These are phyloP conservation scores for Cryoendolithus antarcticus DNA, from an alignment of 2,329 filamentous ascomycete genomes.

Conservation along the genomic window DNA sequence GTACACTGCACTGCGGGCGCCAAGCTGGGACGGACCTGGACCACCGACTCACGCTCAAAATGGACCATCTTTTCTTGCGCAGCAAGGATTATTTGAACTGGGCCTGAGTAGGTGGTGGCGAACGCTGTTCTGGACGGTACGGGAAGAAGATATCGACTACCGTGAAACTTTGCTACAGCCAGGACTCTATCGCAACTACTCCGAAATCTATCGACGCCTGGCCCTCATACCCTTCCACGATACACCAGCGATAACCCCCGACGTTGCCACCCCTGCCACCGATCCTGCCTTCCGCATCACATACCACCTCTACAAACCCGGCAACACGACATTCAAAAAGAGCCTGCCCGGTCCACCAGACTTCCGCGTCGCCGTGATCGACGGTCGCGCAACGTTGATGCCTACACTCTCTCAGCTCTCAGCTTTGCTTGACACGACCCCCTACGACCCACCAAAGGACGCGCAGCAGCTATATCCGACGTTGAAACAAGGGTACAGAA, in stretches of 20 bases:
- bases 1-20: conserved; percentile 66
- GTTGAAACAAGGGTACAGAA: conserved; percentile 72
- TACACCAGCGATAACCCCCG: conserved; percentile 31
- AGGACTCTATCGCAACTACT: conserved; percentile 43
- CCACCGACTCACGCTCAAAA: conserved; percentile 11
- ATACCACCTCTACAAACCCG: conserved; percentile 73
- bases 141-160: background rate
- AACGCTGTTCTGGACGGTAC: conserved; percentile 6
- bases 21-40: conserved; percentile 26
- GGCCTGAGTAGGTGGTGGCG: conserved; percentile 7
- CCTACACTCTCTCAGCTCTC: conserved; percentile 63
- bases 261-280: conserved; percentile 9
- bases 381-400: conserved; percentile 57
- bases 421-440: conserved; percentile 59
- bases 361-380: conserved; percentile 72
- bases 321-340: conserved; percentile 57
- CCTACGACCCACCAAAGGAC: conserved; percentile 47
- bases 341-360: conserved; percentile 65
- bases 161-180: conserved; percentile 30
- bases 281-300: conserved; percentile 55
- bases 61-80: conserved; percentile 19
- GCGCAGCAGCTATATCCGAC: conserved; percentile 53
- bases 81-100: conserved; percentile 21
- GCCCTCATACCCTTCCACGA: conserved; percentile 61
- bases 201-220: conserved; percentile 63